A percentile compares a stretch with the other conserved stretches of the same genome.
Conservation (phyloP, 768 basidiomycete species). For the Clathrus columnatus region DNA sequence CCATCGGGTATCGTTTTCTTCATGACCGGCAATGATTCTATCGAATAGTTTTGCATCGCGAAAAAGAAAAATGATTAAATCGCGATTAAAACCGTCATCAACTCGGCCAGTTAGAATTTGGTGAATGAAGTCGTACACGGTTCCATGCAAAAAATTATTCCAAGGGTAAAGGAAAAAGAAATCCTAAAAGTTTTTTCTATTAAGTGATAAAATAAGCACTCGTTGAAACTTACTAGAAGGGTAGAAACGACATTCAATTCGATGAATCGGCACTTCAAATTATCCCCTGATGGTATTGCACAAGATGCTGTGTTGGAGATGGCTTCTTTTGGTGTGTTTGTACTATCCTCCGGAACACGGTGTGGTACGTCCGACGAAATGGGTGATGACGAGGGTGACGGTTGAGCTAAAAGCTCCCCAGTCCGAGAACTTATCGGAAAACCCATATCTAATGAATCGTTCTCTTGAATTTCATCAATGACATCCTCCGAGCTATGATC, state of each 20-base stretch:
- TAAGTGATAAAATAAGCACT: not conserved
- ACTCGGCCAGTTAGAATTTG: slow-evolving; percentile 88
- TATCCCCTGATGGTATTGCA: slow-evolving; percentile 48
- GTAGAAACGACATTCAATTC: slow-evolving; percentile 65
- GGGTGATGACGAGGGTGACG: slow-evolving; percentile 23
- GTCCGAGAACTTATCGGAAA: slow-evolving; percentile 21
- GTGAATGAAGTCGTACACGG: slow-evolving; percentile 92
- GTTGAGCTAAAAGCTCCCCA: slow-evolving; percentile 27
- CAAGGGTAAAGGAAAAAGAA: slow-evolving; percentile 93
- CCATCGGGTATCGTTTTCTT: slow-evolving; percentile 69
- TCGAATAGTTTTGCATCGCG: slow-evolving; percentile 77
- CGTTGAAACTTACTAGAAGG: slow-evolving; percentile 52
- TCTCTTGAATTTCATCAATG: slow-evolving; percentile 78
- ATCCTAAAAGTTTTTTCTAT: slow-evolving; percentile 41
- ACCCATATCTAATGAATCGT: slow-evolving; percentile 46
- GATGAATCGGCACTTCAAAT: slow-evolving; percentile 70
- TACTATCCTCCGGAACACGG: slow-evolving; percentile 8
- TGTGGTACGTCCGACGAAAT: slow-evolving; percentile 23
- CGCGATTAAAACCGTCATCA: slow-evolving; percentile 60
- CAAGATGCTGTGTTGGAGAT: not conserved
- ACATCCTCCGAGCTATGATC: slow-evolving; percentile 62
- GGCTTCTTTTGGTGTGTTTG: not conserved
- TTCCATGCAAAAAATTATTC: slow-evolving; percentile 97
- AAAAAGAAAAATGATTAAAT: slow-evolving; percentile 77
- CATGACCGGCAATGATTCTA: slow-evolving; percentile 81